Evolutionary conservation across 179 eudicot genomes (phyloP).

Genomic region (Sideroxylon spinosum): DNA sequence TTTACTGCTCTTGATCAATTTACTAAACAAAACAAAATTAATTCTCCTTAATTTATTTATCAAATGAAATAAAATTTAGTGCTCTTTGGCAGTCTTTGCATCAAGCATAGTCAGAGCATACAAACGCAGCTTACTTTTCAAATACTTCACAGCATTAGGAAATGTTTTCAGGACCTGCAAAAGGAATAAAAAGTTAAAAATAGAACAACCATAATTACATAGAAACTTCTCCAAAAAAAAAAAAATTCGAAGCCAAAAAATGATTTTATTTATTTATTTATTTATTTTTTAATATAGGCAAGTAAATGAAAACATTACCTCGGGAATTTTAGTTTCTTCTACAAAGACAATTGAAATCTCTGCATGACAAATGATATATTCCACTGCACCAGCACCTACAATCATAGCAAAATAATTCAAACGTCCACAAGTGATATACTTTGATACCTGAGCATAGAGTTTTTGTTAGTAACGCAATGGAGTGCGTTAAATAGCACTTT

Average conservation of each 20-base stretch:
- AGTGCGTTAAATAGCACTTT: neutral
- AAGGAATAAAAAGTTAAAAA: neutral
- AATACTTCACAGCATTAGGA: slow-evolving; percentile 45
- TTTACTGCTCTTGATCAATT: too few species aligned
- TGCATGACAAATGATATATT: slow-evolving; percentile 81
- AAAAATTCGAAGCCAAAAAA: neutral
- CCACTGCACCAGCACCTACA: slow-evolving; percentile 87
- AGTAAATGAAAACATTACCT: slow-evolving; percentile 33
- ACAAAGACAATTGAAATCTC: slow-evolving; percentile 71
- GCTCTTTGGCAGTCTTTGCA: neutral
- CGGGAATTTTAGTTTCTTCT: slow-evolving; percentile 72
- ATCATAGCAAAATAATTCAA: slow-evolving; percentile 14
- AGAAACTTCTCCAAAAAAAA: neutral
- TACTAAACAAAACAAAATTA: too few species aligned
- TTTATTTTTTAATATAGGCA: too few species aligned
- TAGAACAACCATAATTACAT: neutral
- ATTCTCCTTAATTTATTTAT: too few species aligned
- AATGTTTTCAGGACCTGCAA: slow-evolving; percentile 74
- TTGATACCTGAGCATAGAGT: neutral
- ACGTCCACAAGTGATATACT: neutral
- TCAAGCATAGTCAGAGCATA: neutral
- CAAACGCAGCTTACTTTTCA: slow-evolving; percentile 64
- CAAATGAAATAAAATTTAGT: neutral
- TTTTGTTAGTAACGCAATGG: neutral
- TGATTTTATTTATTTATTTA: neutral